Evolutionary conservation across 2,329 filamentous ascomycete species (phyloP).

Genomic region (Fusarium irregulare): DNA sequence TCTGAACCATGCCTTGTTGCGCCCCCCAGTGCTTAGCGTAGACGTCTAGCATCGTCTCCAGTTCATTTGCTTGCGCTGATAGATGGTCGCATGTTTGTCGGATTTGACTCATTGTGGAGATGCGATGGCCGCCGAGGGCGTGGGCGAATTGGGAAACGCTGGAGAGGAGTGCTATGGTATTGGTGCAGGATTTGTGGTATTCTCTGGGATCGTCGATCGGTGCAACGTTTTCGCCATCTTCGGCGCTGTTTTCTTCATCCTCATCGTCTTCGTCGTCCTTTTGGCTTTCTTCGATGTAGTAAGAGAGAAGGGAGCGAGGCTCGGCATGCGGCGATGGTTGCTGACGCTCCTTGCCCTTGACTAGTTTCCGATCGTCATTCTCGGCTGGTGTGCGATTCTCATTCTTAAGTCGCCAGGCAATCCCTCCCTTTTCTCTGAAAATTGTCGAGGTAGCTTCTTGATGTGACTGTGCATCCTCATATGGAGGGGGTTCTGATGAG

Average conservation of each 20-base stretch:
- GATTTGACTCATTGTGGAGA: constrained; percentile 34
- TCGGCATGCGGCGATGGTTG: not conserved
- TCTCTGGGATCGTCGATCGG: not conserved
- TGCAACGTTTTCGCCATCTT: not conserved
- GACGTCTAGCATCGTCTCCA: constrained; percentile 23
- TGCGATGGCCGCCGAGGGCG: constrained; percentile 10
- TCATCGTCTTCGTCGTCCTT: not conserved
- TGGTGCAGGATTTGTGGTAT: constrained; percentile 20
- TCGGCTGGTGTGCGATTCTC: not conserved
- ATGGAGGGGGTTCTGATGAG: not conserved
- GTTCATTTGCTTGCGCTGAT: constrained; percentile 21
- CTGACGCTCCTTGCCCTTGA: not conserved
- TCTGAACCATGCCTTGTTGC: constrained; percentile 6
- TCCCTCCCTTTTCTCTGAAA: not conserved
- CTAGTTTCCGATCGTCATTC: not conserved
- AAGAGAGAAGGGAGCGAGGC: not conserved
- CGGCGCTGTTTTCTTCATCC: no score
- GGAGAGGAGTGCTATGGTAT: not conserved
- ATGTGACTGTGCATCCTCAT: no score
- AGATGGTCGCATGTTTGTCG: constrained; percentile 26
- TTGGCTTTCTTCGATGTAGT: not conserved
- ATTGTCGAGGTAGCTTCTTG: not conserved
- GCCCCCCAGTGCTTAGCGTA: constrained; percentile 33
- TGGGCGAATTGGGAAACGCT: constrained; percentile 1
- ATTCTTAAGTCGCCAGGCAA: not conserved